A percentile compares a stretch with the other conserved stretches of the same genome.
Evolutionary conservation across 148 eudicot genomes (phyloP).

Genomic region (Chenopodium formosanum): DNA sequence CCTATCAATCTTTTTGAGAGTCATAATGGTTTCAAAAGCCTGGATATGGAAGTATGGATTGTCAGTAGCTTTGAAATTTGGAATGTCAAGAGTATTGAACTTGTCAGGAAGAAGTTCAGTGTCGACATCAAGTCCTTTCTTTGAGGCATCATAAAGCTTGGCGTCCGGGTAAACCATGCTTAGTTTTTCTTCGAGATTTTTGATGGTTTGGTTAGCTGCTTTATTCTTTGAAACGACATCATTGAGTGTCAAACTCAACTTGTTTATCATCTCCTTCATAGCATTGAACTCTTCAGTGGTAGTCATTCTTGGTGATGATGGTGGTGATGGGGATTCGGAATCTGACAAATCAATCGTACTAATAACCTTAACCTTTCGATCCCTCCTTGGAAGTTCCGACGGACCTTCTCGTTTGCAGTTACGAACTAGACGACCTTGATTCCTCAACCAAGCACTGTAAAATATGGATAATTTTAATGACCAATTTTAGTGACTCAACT

Average conservation of each 20-base stretch:
- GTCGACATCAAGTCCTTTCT: neutral
- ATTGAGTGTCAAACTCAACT: too few species aligned
- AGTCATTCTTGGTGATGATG: neutral
- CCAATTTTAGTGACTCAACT: too few species aligned
- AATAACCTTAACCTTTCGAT: neutral
- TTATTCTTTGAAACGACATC: too few species aligned
- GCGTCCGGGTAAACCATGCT: neutral
- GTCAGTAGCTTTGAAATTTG: neutral
- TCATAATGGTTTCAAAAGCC: neutral
- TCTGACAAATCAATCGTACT: neutral
- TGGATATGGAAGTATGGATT: neutral
- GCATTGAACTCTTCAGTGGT: neutral
- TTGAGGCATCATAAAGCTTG: too few species aligned
- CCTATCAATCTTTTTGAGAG: neutral
- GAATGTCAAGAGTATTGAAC: neutral
- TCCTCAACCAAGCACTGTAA: too few species aligned
- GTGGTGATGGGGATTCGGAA: too few species aligned
- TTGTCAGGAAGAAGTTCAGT: neutral
- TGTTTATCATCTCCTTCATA: too few species aligned
- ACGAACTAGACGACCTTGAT: too few species aligned
- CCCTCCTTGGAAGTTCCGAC: neutral
- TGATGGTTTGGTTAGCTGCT: neutral
- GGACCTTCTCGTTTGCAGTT: too few species aligned
- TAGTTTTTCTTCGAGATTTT: neutral
- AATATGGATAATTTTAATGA: too few species aligned